These are phyloP conservation scores for Acanthamoeba castellanii DNA, from an alignment of 208 protist genomes.

Conservation along the genomic window DNA sequence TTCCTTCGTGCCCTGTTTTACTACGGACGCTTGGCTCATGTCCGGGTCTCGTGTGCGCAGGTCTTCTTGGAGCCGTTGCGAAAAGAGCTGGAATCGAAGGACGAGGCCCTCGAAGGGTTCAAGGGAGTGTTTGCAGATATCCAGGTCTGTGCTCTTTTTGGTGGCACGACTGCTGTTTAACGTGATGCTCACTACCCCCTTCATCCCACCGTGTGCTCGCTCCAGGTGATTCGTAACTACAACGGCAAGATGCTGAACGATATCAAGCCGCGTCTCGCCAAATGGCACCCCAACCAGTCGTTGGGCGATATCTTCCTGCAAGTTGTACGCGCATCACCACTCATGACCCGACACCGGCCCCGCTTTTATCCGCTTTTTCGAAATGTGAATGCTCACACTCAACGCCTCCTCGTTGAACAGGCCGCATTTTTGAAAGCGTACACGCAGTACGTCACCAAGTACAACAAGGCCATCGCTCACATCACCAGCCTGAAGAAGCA, in stretches of 20 bases:
- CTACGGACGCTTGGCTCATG: neutral
- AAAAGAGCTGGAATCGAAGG: neutral
- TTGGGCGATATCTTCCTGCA: conserved; percentile 65
- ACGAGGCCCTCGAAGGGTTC: conserved; percentile 46
- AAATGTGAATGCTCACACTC: neutral
- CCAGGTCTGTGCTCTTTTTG: neutral
- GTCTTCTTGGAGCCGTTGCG: conserved; percentile 31
- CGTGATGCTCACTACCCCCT: neutral
- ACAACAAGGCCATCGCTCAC: neutral
- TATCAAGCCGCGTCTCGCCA: conserved; percentile 2
- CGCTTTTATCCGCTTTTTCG: neutral
- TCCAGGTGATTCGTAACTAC: conserved; percentile 62
- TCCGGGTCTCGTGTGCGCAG: neutral
- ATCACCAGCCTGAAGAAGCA: conserved; percentile 22
- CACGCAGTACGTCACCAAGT: conserved; percentile 65
- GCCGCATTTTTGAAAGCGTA: conserved; percentile 54
- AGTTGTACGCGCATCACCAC: conserved; percentile 1
- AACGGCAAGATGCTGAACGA: conserved; percentile 54
- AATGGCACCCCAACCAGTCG: conserved; percentile 19
- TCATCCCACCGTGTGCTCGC: neutral
- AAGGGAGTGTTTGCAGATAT: conserved; percentile 38
- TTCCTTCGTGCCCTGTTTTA: neutral
- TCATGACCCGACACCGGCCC: neutral
- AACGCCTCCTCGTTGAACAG: neutral
- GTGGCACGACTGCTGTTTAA: no score